A percentile compares a stretch with the other conserved stretches of the same genome.
These are phyloP conservation scores for Penicillium arizonense DNA, from an alignment of 495 filamentous ascomycete genomes.

Conservation along the genomic window DNA sequence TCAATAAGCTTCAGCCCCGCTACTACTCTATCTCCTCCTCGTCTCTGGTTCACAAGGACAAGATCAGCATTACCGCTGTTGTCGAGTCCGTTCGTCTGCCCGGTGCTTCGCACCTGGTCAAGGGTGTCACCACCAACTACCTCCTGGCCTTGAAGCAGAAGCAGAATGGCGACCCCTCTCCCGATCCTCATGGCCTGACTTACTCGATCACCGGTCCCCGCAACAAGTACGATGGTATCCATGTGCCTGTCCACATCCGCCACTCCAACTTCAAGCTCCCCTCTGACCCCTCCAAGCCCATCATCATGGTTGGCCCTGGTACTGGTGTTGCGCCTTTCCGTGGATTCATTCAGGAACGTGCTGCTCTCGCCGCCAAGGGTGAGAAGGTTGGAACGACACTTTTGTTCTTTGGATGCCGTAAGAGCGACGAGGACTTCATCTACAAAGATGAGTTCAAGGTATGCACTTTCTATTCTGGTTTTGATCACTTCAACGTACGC, in stretches of 20 bases:
- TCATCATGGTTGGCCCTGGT: constrained; percentile 95
- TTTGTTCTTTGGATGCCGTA: constrained; percentile 94
- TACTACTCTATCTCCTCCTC: constrained; percentile 99
- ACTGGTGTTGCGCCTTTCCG: constrained; percentile 97
- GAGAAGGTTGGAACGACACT: constrained; percentile 86
- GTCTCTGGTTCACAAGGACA: constrained; percentile 87
- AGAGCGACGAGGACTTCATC: constrained; percentile 80
- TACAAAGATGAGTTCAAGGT: constrained; percentile 95
- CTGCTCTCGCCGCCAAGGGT: constrained; percentile 73
- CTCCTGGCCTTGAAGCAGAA: constrained; percentile 94
- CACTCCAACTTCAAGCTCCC: constrained; percentile 99
- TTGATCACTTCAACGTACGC: constrained; percentile 1
- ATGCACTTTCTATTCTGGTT: constrained; percentile 34
- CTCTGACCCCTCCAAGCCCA: constrained; percentile 87
- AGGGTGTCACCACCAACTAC: constrained; percentile 97
- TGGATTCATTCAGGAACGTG: constrained; percentile 92
- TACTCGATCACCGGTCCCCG: constrained; percentile 89
- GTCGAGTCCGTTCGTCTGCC: constrained; percentile 81
- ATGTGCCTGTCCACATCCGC: constrained; percentile 92
- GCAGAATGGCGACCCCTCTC: constrained; percentile 85
- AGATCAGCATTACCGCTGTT: constrained; percentile 91
- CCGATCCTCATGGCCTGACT: constrained; percentile 81
- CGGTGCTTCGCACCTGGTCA: constrained; percentile 76
- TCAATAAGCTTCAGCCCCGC: constrained; percentile 92
- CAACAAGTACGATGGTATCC: constrained; percentile 96